Evolutionary conservation across 2,329 filamentous ascomycete genomes (phyloP), one percentile per base, ranked within the genome.

Genomic region (Aulographum hederae): DNA sequence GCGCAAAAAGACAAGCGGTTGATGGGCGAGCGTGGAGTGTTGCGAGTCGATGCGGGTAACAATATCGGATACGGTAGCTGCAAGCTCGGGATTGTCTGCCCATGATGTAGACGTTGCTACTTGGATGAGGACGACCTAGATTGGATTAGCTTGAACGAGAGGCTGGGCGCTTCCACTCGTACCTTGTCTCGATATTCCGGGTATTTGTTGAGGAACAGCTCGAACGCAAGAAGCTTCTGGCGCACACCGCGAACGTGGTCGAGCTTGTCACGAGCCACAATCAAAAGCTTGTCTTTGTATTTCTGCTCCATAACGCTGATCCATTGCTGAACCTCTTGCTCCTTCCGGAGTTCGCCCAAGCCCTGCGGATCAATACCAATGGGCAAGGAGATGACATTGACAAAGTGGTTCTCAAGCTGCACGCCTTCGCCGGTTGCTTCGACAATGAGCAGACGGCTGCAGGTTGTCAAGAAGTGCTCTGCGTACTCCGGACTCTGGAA

Each of bases 401-500:
- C 78, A 46, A 94, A 94, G 4, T 84, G 78, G 44, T 93, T 81
- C 39, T 94, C 86, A 6, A 95, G 62, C 49, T 94, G 80, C 2
- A 95, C 66, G 1, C 89, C 86, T 26, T 92, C 78, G 2, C 75
- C 74, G 0, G 79, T 86, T 2, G 85, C 85, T 52, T 95, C 86
- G 1, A 91, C 81, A n/a, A 70, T 77, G 23, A 95, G 65, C 11
- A 95, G 65, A 20, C 89, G 78, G 50, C 82, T 93, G 63, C 86
- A 94, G 0, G 86, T 95, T 54, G 94, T 85, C 31, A 94, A 61
- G 53, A 95, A 95, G 56, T 95, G 89, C 11, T 86, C 73, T 4
- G 79, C 78, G 47, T 95, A 95, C 52, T 95, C 86, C 34, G 77
- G 72, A 16, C 84, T 92, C 56, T 95, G 86, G 56, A 95, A 95